phyloP scores from a whole-genome alignment of 2,329 filamentous ascomycete genomes.

The Talaromyces rugulosus region DNA sequence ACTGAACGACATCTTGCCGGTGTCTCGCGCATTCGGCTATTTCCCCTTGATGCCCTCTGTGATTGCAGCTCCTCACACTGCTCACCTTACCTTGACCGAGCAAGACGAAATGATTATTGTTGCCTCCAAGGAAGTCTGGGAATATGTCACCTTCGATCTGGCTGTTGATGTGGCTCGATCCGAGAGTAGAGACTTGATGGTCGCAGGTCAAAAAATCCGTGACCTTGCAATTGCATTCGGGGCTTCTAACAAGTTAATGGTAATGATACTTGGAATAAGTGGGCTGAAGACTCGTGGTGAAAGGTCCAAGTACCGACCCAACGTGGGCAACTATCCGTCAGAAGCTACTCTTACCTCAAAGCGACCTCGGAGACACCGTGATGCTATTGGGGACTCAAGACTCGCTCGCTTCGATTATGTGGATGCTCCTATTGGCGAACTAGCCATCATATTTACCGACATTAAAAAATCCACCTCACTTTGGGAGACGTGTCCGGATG shows the following conservation, averaged over 20 bases:
- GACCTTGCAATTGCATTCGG: slow-evolving; percentile 96
- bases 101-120: slow-evolving; percentile 91
- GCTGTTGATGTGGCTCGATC: slow-evolving; percentile 87
- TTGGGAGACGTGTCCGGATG: slow-evolving; percentile 92
- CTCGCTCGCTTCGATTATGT: slow-evolving; percentile 87
- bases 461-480: slow-evolving; percentile 97
- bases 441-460: slow-evolving; percentile 95
- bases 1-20: slow-evolving; percentile 84
- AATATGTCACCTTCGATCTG: slow-evolving; percentile 83
- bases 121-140: slow-evolving; percentile 91
- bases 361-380: slow-evolving; percentile 57
- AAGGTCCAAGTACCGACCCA: not conserved
- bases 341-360: slow-evolving; percentile 58
- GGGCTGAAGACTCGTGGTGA: slow-evolving; percentile 79
- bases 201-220: slow-evolving; percentile 86
- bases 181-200: slow-evolving; percentile 86
- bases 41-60: slow-evolving; percentile 88
- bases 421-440: slow-evolving; percentile 81
- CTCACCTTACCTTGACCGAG: slow-evolving; percentile 72
- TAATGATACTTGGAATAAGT: slow-evolving; percentile 94
- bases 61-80: slow-evolving; percentile 82
- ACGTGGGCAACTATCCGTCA: slow-evolving; percentile 58
- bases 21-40: slow-evolving; percentile 93
- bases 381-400: slow-evolving; percentile 72
- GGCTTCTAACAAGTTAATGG: slow-evolving; percentile 92